These are phyloP conservation scores for Polyporus tsugae DNA, from an alignment of 1,284 basidiomycete genomes.

Conservation along the genomic window DNA sequence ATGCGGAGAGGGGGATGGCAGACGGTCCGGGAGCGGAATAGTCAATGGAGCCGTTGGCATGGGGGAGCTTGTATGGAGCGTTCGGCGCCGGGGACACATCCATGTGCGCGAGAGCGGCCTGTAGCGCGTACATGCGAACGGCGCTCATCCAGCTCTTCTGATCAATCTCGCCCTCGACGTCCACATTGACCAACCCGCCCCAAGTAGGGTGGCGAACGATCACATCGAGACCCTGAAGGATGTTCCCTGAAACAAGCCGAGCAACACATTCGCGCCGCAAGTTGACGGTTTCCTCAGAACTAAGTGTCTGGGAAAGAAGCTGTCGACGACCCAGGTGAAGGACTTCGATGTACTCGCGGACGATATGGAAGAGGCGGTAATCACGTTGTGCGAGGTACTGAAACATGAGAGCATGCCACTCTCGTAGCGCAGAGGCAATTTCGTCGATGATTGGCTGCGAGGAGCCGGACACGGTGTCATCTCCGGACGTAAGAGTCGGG, in stretches of 20 bases:
- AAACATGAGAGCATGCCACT: constrained; percentile 95
- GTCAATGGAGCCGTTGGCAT: constrained; percentile 41
- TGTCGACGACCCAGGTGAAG: constrained; percentile 91
- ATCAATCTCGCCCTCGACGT: constrained; percentile 81
- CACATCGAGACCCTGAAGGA: constrained; percentile 92
- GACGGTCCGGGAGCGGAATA: constrained; percentile 46
- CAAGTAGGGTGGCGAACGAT: constrained; percentile 95
- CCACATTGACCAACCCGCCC: constrained; percentile 88
- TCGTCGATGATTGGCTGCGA: constrained; percentile 95
- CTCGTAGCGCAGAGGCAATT: constrained; percentile 94
- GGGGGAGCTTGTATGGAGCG: constrained; percentile 37
- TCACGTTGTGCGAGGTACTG: constrained; percentile 89
- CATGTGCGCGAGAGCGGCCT: constrained; percentile 84
- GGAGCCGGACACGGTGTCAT: constrained; percentile 86
- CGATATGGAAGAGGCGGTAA: constrained; percentile 89
- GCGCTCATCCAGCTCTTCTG: constrained; percentile 84
- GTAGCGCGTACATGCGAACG: constrained; percentile 90
- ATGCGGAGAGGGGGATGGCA: constrained; percentile 64
- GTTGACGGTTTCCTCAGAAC: constrained; percentile 85
- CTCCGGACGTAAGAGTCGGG: constrained; percentile 91
- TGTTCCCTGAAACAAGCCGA: constrained; percentile 89
- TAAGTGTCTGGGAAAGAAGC: constrained; percentile 88
- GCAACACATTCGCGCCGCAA: constrained; percentile 90
- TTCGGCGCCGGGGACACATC: constrained; percentile 54
- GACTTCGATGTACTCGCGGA: constrained; percentile 91